phyloP scores from a whole-genome alignment of 2,329 filamentous ascomycete species.

The Colletotrichum tropicicola region DNA sequence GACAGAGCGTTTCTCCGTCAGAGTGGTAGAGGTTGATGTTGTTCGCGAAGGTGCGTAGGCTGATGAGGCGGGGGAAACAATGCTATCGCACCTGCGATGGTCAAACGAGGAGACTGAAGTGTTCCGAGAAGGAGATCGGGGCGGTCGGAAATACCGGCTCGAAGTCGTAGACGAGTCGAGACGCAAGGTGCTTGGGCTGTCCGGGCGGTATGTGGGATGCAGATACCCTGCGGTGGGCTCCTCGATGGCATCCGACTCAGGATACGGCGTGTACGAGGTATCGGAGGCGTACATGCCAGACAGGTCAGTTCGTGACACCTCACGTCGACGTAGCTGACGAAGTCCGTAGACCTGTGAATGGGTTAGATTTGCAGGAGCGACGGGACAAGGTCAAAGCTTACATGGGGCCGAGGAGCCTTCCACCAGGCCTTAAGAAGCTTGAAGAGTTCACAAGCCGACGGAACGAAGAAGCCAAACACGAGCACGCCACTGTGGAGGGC shows the following conservation, averaged over 20 bases:
- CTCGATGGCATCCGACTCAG: background rate
- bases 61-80: background rate
- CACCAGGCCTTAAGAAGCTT: constrained; percentile 7
- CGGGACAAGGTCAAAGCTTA: background rate
- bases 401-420: constrained; percentile 25
- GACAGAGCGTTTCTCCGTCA: background rate
- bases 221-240: constrained; percentile 6
- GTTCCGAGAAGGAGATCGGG: constrained; percentile 12
- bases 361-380: background rate
- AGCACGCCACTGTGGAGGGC: constrained; percentile 72
- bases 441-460: constrained; percentile 51
- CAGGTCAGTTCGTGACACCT: constrained; percentile 22
- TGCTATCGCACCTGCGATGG: background rate
- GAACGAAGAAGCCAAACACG: constrained; percentile 75
- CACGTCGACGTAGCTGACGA: constrained; percentile 37
- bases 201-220: constrained; percentile 2
- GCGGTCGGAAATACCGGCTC: constrained; percentile 23
- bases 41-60: background rate
- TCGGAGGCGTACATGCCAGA: background rate
- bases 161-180: background rate
- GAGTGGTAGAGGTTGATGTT: background rate
- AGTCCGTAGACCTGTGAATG: constrained; percentile 32
- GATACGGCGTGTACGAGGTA: background rate
- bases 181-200: constrained; percentile 16
- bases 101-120: constrained; percentile 14